Evolutionary conservation across 495 filamentous ascomycete species (phyloP), one percentile per base, ranked within the genome.

Genomic region (Elasticomyces elasticus): DNA sequence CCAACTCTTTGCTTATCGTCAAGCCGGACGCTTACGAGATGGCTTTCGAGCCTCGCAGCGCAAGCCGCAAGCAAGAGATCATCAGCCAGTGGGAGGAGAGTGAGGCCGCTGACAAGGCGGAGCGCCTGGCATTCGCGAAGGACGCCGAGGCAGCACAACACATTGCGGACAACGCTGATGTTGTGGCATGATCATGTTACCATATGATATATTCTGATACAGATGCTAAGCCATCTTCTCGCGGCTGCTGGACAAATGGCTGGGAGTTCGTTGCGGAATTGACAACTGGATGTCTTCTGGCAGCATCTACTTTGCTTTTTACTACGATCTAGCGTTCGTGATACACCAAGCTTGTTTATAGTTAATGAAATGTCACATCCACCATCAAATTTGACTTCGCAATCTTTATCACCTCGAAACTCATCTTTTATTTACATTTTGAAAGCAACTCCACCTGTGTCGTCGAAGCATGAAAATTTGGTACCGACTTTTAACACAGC

Each of bases 1-100:
- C 58, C 5, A 69, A 64, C 46, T 64, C 59, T 0, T 59, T 69
- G 1, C 62, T 69, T 23, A 67, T 69, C 47, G 59, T 66, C 63
- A 67, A 69, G 61, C 66, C 66, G 3, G 65, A 69, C 52, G 58
- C 65, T 15, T 69, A 62, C 49, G 50, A 67, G 49, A 64, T 69
- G 65, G 56, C 56, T 10, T 66, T 67, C 38, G 59, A 69, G 59
- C 54, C 60, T n/a, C 45, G 66, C 26, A 66, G 56, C 49, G 59
- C 26, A 23, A 28, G 1, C 5, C 49, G 60, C 26, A 62, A 51
- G 45, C 28, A 38, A 7, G 51, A 62, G 24, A 55, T 69, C 13
- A 47, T 59, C 31, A 54, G 58, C 25, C 55, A 61, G 52, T 69
- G 64, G 64, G 49, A 54, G 27, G 48, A 44, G 35, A 55, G 57